A percentile compares a stretch with the other conserved stretches of the same genome.
Conservation (phyloP, 2,329 filamentous ascomycete genomes). For the Curvularia lunata region DNA sequence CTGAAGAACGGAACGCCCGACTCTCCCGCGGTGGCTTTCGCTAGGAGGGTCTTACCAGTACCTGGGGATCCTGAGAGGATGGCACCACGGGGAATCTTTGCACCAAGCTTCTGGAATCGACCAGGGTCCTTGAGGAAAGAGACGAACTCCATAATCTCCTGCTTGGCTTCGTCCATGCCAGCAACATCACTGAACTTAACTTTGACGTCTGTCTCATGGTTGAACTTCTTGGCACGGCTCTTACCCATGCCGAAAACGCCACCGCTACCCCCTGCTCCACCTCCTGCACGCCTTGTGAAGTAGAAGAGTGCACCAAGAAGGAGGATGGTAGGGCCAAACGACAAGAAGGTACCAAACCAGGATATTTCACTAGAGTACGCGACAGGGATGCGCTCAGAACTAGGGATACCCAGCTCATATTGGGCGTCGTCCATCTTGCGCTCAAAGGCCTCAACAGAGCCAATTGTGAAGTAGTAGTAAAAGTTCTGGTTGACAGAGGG, state of each 20-base stretch:
- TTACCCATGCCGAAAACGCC: constrained; percentile 94
- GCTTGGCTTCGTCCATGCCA: constrained; percentile 97
- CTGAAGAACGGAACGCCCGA: constrained; percentile 97
- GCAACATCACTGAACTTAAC: constrained; percentile 97
- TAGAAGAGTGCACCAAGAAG: constrained; percentile 84
- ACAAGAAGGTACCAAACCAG: constrained; percentile 73
- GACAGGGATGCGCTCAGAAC: constrained; percentile 88
- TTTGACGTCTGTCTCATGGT: constrained; percentile 94
- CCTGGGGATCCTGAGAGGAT: constrained; percentile 97
- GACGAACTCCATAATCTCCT: constrained; percentile 99
- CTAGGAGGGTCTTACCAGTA: constrained; percentile 96
- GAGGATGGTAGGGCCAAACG: constrained; percentile 86
- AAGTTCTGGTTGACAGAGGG: constrained; percentile 71
- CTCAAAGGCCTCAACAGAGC: constrained; percentile 93
- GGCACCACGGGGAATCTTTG: constrained; percentile 96
- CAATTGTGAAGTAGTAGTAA: constrained; percentile 93
- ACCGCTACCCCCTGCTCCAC: constrained; percentile 63
- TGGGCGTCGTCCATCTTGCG: constrained; percentile 86
- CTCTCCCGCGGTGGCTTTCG: constrained; percentile 96
- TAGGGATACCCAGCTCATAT: constrained; percentile 82
- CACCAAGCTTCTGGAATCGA: constrained; percentile 89
- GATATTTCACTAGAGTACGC: constrained; percentile 80
- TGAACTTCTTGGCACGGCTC: constrained; percentile 96
- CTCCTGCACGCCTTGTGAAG: constrained; percentile 75
- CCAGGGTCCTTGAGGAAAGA: constrained; percentile 94